Evolutionary conservation across 1,284 basidiomycete species (phyloP), one percentile per base, ranked within the genome.

Genomic region (Cryptococcus sp.): DNA sequence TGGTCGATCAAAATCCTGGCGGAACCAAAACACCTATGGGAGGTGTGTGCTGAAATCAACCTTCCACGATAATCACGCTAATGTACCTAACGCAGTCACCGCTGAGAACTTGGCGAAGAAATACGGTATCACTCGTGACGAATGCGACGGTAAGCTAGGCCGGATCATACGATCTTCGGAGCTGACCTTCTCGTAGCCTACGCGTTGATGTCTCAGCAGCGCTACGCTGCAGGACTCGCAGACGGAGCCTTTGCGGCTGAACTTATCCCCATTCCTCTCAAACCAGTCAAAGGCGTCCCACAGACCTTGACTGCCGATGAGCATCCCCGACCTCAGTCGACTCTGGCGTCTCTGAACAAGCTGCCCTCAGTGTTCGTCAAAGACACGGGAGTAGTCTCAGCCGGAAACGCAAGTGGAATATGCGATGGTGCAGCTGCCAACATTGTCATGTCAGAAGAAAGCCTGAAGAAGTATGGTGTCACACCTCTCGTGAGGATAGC

Each of bases 371-470:
- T 83, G 5, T 84, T 84, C 72, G 78, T 81, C 69, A 67, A 67
- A 51, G 80, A 81, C 63, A 78, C 78, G 3, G 83, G 82, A 15
- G 77, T 77, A 3, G 83, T 84, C 10, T 80, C 81, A 0, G 82
- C 83, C 2, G 83, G 80, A 8, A 84, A 83, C 67, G 82, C 83
- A 2, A 76, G 72, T 23, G 83, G 82, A 5, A 83, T 84, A 64
- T 81, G 79, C 59, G 83, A 84, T 65, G 83, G 83, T 50, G 83
- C 80, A 1, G 81, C 82, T 4, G 82, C 82, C 50, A 83, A 83
- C 64, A 70, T 84, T 5, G 73, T 84, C n/a, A 81, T 81, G 53
- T 79, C 77, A 49, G 82, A 83, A 64, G 72, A 72, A 22, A 80
- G 79, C 4, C 39, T 83, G 37, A 74, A 78, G 62, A 63, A 76